Conservation (phyloP, 306 rosid genomes). For the Malus domestica region DNA sequence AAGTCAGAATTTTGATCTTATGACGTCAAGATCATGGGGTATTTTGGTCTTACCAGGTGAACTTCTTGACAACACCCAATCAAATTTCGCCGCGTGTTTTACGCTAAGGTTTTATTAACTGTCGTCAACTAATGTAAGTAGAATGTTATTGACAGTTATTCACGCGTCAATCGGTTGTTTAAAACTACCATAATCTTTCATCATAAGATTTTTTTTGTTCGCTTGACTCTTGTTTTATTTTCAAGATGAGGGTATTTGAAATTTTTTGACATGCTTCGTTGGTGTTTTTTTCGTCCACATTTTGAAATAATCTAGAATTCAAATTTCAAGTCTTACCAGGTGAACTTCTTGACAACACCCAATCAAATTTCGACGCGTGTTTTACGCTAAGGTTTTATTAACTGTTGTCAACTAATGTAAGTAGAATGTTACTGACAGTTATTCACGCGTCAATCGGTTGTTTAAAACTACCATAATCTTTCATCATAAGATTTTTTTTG, state of each 20-base stretch:
- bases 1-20: neutral
- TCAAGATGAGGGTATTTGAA: too few species aligned
- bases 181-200: too few species aligned
- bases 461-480: too few species aligned
- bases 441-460: neutral
- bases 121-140: neutral
- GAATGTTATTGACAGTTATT: too few species aligned
- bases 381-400: neutral
- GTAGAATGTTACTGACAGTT: too few species aligned
- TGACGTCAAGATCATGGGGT: neutral
- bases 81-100: neutral
- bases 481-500: neutral
- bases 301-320: neutral
- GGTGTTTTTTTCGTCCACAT: neutral
- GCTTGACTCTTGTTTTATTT: neutral
- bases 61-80: neutral
- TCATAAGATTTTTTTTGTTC: neutral
- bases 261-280: neutral
- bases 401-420: neutral
- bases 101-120: neutral
- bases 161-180: neutral
- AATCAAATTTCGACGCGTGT: neutral
- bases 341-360: neutral
- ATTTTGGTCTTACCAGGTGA: neutral
- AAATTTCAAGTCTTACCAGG: neutral